Evolutionary conservation across 768 basidiomycete genomes (phyloP).

Genomic region (Lactarius evosmus): DNA sequence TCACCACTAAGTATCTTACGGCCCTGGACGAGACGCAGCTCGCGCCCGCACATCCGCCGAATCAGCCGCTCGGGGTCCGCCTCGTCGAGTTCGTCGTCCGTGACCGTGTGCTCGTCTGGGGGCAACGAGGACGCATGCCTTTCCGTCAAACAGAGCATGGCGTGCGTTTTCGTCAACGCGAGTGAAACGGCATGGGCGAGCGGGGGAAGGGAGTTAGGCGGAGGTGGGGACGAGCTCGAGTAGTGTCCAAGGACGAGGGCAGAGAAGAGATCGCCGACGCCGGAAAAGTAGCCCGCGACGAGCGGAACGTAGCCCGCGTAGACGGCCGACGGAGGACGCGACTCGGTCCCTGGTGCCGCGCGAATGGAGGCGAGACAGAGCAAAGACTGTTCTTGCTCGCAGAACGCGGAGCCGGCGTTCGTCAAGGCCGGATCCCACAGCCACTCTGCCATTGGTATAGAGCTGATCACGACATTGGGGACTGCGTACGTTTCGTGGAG

Average conservation of each 20-base stretch:
- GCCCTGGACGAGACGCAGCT: conserved; percentile 79
- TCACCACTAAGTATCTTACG: conserved; percentile 54
- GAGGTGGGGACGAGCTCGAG: conserved; percentile 32
- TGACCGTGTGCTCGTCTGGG: conserved; percentile 52
- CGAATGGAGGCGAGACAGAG: conserved; percentile 77
- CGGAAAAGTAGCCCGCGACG: conserved; percentile 90
- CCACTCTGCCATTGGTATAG: conserved; percentile 69
- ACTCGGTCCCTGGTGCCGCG: conserved; percentile 27
- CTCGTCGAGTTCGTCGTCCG: conserved; percentile 76
- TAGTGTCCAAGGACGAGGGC: conserved; percentile 87
- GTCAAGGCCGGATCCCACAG: conserved; percentile 54
- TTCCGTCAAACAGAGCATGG: conserved; percentile 64
- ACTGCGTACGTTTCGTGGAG: conserved; percentile 77
- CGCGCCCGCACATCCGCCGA: conserved; percentile 77
- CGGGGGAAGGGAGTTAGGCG: conserved; percentile 35
- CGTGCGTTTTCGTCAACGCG: conserved; percentile 72
- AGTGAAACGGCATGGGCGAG: conserved; percentile 61
- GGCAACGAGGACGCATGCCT: conserved; percentile 54
- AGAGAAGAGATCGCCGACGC: conserved; percentile 96
- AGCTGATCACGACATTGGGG: conserved; percentile 88
- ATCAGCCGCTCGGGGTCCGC: conserved; percentile 61
- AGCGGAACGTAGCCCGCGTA: conserved; percentile 72
- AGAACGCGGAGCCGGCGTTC: conserved; percentile 36
- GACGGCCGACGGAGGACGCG: conserved; percentile 42
- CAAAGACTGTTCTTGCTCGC: conserved; percentile 45